A percentile compares a stretch with the other conserved stretches of the same genome.
Conservation (phyloP, 306 rosid genomes). For the Malus orientalis region DNA sequence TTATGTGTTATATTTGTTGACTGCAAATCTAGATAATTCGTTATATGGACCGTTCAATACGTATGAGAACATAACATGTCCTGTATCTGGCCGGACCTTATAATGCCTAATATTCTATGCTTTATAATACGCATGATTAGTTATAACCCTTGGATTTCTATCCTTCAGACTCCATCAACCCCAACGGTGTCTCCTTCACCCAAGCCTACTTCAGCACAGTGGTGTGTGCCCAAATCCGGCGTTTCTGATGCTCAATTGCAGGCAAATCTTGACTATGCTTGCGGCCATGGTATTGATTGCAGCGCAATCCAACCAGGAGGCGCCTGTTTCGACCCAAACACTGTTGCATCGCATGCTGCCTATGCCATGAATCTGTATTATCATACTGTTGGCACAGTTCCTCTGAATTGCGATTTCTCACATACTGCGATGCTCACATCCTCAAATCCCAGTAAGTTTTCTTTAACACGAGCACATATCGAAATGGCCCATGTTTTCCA, state of each 20-base stretch:
- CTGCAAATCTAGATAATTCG: not conserved
- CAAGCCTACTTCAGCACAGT: conserved; percentile 24
- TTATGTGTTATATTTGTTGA: not conserved
- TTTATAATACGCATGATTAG: not conserved
- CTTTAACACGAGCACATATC: not conserved
- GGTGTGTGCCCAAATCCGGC: conserved; percentile 79
- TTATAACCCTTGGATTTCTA: not conserved
- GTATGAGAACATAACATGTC: not conserved
- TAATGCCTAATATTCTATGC: not conserved
- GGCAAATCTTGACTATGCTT: conserved; percentile 61
- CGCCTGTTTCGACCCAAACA: conserved; percentile 75
- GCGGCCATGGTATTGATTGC: conserved; percentile 59
- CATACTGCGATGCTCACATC: conserved; percentile 72
- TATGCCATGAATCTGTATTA: conserved; percentile 90
- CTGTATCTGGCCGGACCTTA: not conserved
- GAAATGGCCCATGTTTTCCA: not conserved
- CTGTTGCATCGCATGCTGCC: conserved; percentile 61
- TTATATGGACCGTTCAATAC: not conserved
- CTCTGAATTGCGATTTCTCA: conserved; percentile 87
- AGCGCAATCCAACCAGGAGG: conserved; percentile 68
- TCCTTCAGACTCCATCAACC: conserved; percentile 26
- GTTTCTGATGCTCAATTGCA: conserved; percentile 58
- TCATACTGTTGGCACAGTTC: conserved; percentile 43
- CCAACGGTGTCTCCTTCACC: conserved; percentile 41
- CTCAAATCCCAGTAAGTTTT: conserved; percentile 71